Evolutionary conservation across 139 green algal species (phyloP).

Genomic region (Gonium pectorale): DNA sequence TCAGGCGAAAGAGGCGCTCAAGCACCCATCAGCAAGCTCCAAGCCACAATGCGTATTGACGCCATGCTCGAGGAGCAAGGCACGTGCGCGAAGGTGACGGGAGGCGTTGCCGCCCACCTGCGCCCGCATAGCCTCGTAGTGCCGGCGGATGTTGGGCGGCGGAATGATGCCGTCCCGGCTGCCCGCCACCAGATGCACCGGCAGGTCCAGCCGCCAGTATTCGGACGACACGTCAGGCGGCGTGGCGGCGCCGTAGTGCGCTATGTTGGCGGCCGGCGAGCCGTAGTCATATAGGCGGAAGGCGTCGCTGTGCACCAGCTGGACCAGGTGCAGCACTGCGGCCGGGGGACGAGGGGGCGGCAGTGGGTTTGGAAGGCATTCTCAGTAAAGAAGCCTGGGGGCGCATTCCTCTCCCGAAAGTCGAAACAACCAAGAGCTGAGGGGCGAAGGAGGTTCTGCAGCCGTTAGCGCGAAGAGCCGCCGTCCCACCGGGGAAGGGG

Average conservation of each 20-base stretch:
- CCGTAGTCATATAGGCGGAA: conserved; percentile 94
- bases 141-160: conserved; percentile 66
- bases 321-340: conserved; percentile 67
- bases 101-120: conserved; percentile 59
- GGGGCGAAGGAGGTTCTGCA: too few species aligned
- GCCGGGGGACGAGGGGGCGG: neutral
- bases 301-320: conserved; percentile 58
- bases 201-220: conserved; percentile 81
- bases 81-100: too few species aligned
- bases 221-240: conserved; percentile 80
- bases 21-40: too few species aligned
- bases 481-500: neutral
- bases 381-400: too few species aligned
- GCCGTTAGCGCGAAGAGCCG: too few species aligned
- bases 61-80: too few species aligned
- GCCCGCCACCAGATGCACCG: conserved; percentile 90
- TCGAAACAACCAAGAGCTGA: too few species aligned
- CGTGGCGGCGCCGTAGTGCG: conserved; percentile 74
- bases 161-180: conserved; percentile 85
- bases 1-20: too few species aligned
- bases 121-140: conserved; percentile 74
- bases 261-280: conserved; percentile 65
- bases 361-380: too few species aligned
- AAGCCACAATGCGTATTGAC: too few species aligned
- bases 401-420: too few species aligned